Base-by-base conservation (phyloP, 257 asterid genomes). In the Catharanthus roseus region DNA sequence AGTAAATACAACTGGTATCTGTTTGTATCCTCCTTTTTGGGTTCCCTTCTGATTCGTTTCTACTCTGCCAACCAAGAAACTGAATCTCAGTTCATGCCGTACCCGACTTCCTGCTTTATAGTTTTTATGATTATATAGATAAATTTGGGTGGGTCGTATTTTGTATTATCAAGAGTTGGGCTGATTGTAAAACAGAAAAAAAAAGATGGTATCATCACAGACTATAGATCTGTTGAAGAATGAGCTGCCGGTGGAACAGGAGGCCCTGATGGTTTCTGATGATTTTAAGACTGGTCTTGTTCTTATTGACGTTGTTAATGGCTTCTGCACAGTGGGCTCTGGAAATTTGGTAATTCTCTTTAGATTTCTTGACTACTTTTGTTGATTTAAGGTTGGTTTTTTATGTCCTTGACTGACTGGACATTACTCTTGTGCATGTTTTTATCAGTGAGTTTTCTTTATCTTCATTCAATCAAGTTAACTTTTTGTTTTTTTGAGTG, bases 261-360 rank as follows among this genome's bases (percentile, higher is more conserved):
- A 77, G 38, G 15, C 76, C 60, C 62, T 90, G 24, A 9, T 80
- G 69, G 81, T 93, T 74, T 84, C 96, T 69, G 89, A 81, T 61
- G 85, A 87, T 3, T 76, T 77, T 6, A 85, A 78, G 66, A 73
- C 87, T 76, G 98, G 97, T 74, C 85, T 93, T 74, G 89, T 93
- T 49, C 93, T 93, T 38, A 93, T 93, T 34, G 97, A 93, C 75
- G 73, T 93, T 77, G 82, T 90, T 61, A 90, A 93, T 81, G 98
- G 98, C 80, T 92, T 92, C 85, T 90, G 98, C 83, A 90, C 98
- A 19, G 91, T 88, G n/a, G 96, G 96, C 61, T 83, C 96, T 24
- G 98, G 98, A 57, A 80, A 85, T 85, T 79, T 93, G 90, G 86
- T 84, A 71, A 10, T 47, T 8, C 7, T 12, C 28, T 7, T 51